Evolutionary conservation across 805 yeast genomes (phyloP), one percentile per base, ranked within the genome.

Genomic region (Yarrowia alimentaria): DNA sequence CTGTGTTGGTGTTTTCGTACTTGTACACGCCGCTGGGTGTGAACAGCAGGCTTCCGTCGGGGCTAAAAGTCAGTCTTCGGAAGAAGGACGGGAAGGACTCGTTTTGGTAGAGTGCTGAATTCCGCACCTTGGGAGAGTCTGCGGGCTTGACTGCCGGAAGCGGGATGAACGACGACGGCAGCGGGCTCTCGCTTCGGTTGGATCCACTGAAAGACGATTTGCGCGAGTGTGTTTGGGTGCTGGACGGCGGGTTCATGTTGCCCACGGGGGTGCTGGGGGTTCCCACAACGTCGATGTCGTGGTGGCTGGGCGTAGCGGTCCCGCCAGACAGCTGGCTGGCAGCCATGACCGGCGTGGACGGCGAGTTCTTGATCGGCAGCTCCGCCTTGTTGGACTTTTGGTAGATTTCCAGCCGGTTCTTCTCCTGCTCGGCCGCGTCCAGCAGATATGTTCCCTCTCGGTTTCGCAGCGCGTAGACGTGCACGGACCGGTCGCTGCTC

Each of bases 11-110:
- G 50, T 28, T 40, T 16, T 54, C 60, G 31, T 59, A 61, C 60
- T 76, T 76, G 65, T 77, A 68, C 55, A 79, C 67, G 52, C 96
- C 94, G 49, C 94, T 71, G 31, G 93, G 95, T 0, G 94, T 78
- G 21, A 91, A 67, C 24, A 93, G 68, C 29, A 93, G 64, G 51
- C 75, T 72, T 0, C 99, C 99, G 65, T 94, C 97, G 0, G 96
- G 95, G 0, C 96, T 84, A 61, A 91, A 88, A 1, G 83, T 67
- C 51, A 91, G 72, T 54, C 98, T 70, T 55, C 99, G 73, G 70
- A 93, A 93, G 62, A 93, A 93, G 0, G 96, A 85, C 52, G 88
- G 88, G 25, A 91, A 73, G 0, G 95, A 81, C 60, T 91, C 99
- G 55, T 89, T 81, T 61, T 89, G 93, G 60, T 21, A 43, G 9